Evolutionary conservation across 805 yeast species (phyloP), one percentile per base, ranked within the genome.

Genomic region (Kodamaea sagamina): DNA sequence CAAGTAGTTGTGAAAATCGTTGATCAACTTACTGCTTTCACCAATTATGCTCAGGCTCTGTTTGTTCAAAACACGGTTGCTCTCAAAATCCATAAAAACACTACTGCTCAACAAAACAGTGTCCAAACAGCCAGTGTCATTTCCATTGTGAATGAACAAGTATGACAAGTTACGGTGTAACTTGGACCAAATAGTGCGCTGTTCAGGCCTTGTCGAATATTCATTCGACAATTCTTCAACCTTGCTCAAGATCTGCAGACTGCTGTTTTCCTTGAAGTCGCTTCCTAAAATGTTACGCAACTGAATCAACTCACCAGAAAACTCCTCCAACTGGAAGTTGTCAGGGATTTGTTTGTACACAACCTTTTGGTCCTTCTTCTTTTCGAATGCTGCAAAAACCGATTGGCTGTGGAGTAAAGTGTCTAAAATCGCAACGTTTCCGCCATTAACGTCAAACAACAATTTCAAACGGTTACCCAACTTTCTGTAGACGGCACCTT

Each of bases 361-460:
- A 4, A 28, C 39, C 4, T 46, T 32, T 21, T 47, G 46, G 39
- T 13, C 18, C 44, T 21, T 26, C 40, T 28, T 46, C 34, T 41
- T 49, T 32, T 58, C 62, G 34, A 58, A 50, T 7, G 44, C 17
- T 1, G 48, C 50, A 38, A 57, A 57, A 2, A 48, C 54, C 1
- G 36, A 13, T 42, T 76, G 77, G 47, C 76, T 78, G 39, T 77
- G 74, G 15, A 79, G 54, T 32, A 82, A 54, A 1, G 82, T 66
- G 52, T 83, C 89, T 52, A 83, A 70, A 9, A 78, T 70, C 41
- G 75, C 76, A 2, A 82, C 67, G 51, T 79, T 75, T 1, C 82
- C 84, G 12, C 84, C 83, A 51, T 83, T 82, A 25, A 77, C 51
- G 12, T 62, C 59, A 57, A 25, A 81, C 65, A 44, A 68, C 53